Percentiles rank a stretch among this genome's conserved stretches.
phyloP scores from a whole-genome alignment of 2,329 filamentous ascomycete species.

The Neofusicoccum cordaticola region DNA sequence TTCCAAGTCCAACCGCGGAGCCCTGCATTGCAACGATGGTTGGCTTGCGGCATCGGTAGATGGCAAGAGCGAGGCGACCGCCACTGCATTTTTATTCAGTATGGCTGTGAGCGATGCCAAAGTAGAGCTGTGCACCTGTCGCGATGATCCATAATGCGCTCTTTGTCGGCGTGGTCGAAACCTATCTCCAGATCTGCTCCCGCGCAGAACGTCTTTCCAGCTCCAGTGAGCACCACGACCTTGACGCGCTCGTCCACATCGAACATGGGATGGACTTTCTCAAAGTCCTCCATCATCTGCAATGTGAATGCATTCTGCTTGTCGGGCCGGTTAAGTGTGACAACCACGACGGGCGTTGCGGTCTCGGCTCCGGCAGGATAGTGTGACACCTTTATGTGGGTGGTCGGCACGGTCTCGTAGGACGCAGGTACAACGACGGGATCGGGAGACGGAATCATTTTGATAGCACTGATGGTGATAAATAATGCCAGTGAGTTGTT shows the following conservation, averaged over 20 bases:
- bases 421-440: slow-evolving; percentile 24
- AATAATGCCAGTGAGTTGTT: no score
- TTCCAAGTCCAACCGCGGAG: slow-evolving; percentile 58
- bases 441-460: neutral
- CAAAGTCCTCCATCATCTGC: slow-evolving; percentile 11
- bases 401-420: slow-evolving; percentile 45
- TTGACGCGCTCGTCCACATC: slow-evolving; percentile 21
- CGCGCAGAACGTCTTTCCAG: slow-evolving; percentile 18
- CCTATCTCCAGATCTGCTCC: slow-evolving; percentile 19
- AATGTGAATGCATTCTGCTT: slow-evolving; percentile 18
- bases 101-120: no score
- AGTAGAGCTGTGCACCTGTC: neutral
- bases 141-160: slow-evolving; percentile 26
- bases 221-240: slow-evolving; percentile 18
- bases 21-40: slow-evolving; percentile 60
- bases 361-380: slow-evolving; percentile 43
- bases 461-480: neutral
- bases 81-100: slow-evolving; percentile 46
- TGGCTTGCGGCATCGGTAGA: slow-evolving; percentile 58
- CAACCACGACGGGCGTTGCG: slow-evolving; percentile 1
- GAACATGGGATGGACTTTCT: slow-evolving; percentile 1
- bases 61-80: slow-evolving; percentile 54
- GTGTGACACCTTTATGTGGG: slow-evolving; percentile 50
- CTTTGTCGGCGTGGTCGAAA: neutral
- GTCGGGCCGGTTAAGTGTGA: slow-evolving; percentile 12